A percentile compares a stretch with the other conserved stretches of the same genome.
Conservation (phyloP, 805 yeast species). For the Deakozyma indianensis region DNA sequence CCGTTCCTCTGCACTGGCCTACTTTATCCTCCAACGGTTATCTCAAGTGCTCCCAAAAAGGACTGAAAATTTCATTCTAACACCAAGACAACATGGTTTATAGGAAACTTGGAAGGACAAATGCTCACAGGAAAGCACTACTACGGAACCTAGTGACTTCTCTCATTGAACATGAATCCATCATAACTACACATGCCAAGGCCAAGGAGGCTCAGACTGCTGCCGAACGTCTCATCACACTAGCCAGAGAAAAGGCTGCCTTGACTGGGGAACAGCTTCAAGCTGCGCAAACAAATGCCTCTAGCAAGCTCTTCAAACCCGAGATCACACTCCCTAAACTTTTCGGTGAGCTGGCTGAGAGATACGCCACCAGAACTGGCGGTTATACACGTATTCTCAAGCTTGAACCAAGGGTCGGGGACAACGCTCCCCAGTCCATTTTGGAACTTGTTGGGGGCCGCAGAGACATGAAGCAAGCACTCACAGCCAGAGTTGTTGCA, state of each 20-base stretch:
- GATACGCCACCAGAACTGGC: constrained; percentile 50
- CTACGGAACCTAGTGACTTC: constrained; percentile 54
- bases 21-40: too few species aligned
- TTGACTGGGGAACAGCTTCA: background rate
- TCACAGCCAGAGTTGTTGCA: constrained; percentile 74
- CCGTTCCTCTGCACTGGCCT: too few species aligned
- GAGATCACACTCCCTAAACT: constrained; percentile 47
- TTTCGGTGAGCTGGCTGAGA: constrained; percentile 43
- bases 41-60: too few species aligned
- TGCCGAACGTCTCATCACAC: constrained; percentile 49
- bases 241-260: constrained; percentile 31
- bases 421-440: constrained; percentile 79
- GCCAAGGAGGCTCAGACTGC: constrained; percentile 54
- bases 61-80: too few species aligned
- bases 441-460: constrained; percentile 71
- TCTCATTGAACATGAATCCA: constrained; percentile 53
- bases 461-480: constrained; percentile 61
- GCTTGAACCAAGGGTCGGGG: constrained; percentile 77
- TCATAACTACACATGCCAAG: constrained; percentile 60
- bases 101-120: constrained; percentile 24
- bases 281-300: background rate
- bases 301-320: constrained; percentile 22
- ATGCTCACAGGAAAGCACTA: constrained; percentile 40
- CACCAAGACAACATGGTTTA: constrained; percentile 13
- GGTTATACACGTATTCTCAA: constrained; percentile 80